Evolutionary conservation across 768 basidiomycete species (phyloP).

Genomic region (Lentinula raphanica): DNA sequence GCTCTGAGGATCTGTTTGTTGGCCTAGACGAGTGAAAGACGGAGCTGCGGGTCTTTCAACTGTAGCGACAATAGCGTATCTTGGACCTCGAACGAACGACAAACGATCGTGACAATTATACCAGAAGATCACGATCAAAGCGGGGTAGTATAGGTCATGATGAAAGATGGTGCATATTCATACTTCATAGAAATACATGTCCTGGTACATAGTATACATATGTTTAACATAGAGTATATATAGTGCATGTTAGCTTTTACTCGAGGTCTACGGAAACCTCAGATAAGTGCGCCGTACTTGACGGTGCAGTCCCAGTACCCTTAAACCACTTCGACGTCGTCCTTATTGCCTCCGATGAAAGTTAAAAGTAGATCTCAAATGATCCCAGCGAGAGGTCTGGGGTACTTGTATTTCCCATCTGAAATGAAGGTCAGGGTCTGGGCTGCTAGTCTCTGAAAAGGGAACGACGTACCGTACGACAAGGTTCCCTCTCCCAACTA

Average conservation of each 20-base stretch:
- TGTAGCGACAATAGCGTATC: too few relatives aligned
- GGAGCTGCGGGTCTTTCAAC: too few relatives aligned
- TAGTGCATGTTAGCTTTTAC: not conserved
- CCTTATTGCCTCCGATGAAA: not conserved
- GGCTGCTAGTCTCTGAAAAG: not conserved
- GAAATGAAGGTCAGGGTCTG: not conserved
- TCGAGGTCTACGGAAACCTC: too few relatives aligned
- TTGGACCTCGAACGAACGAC: too few relatives aligned
- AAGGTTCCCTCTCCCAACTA: conserved; percentile 57
- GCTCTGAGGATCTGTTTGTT: not conserved
- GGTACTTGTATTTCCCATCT: conserved; percentile 4
- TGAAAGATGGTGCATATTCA: too few relatives aligned
- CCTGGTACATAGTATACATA: not conserved
- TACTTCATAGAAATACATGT: not conserved
- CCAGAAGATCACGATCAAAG: too few relatives aligned
- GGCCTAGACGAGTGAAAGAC: not conserved
- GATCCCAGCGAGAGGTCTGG: conserved; percentile 1
- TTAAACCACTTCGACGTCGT: not conserved
- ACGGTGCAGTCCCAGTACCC: too few relatives aligned
- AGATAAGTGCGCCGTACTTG: too few relatives aligned
- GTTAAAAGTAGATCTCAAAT: not conserved
- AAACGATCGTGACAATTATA: too few relatives aligned
- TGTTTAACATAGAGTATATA: not conserved
- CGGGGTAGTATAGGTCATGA: too few relatives aligned
- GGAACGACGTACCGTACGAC: conserved; percentile 48